Evolutionary conservation across 2,329 filamentous ascomycete species (phyloP).

Genomic region (Colletotrichum sp.): DNA sequence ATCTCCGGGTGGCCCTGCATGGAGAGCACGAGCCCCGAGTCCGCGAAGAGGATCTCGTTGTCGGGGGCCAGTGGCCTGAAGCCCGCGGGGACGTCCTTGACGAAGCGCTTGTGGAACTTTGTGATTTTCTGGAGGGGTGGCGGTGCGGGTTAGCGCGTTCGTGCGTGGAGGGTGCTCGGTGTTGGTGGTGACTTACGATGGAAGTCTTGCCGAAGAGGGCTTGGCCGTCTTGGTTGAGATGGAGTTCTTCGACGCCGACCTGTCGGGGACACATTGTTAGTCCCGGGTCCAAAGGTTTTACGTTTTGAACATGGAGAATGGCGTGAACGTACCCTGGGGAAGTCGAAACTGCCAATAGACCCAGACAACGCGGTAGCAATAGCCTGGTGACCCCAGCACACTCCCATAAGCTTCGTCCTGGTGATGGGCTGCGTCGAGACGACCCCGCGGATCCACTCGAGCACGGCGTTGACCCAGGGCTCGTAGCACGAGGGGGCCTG

Average conservation of each 20-base stretch:
- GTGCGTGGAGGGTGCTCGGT: rapidly evolving
- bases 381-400: conserved; percentile 15
- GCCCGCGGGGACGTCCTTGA: not conserved
- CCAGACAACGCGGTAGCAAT: conserved; percentile 6
- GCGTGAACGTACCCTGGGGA: not conserved
- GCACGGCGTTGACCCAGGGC: conserved; percentile 9
- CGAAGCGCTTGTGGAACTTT: conserved; percentile 16
- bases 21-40: conserved; percentile 9
- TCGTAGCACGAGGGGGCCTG: conserved; percentile 1
- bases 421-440: conserved; percentile 7
- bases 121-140: not conserved
- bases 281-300: not conserved
- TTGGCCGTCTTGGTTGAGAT: not conserved
- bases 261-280: not conserved
- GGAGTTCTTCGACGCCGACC: not conserved
- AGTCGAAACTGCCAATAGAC: conserved; percentile 3
- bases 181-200: not conserved
- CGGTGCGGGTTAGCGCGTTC: not conserved
- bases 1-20: conserved; percentile 16
- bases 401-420: not conserved
- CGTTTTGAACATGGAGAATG: not conserved
- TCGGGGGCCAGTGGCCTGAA: conserved; percentile 1
- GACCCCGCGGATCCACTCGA: conserved; percentile 6
- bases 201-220: not conserved
- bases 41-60: conserved; percentile 1